Percentiles rank a stretch among this genome's conserved stretches.
Conservation (phyloP, 2,329 filamentous ascomycete genomes). For the Dactylonectria estremocensis region DNA sequence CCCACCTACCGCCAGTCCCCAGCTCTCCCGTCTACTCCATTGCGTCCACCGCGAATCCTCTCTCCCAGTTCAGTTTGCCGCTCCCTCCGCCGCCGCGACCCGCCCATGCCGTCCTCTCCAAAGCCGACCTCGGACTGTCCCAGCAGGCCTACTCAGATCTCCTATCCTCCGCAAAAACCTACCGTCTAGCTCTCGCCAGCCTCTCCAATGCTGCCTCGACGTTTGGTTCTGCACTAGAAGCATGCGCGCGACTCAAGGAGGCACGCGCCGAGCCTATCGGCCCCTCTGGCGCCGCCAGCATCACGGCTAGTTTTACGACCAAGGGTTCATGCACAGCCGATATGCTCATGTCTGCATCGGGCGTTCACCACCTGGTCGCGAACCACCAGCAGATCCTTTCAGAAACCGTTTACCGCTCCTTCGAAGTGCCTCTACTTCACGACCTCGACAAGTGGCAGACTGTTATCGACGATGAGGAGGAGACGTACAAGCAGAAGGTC, state of each 20-base stretch:
- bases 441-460: slow-evolving; percentile 77
- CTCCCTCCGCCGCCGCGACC: slow-evolving; percentile 72
- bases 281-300: slow-evolving; percentile 54
- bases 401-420: slow-evolving; percentile 77
- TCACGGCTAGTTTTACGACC: slow-evolving; percentile 64
- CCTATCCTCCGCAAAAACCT: slow-evolving; percentile 73
- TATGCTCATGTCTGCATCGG: slow-evolving; percentile 72
- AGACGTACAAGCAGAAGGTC: slow-evolving; percentile 70
- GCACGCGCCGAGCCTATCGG: slow-evolving; percentile 72
- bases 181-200: slow-evolving; percentile 73
- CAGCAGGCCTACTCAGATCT: slow-evolving; percentile 76
- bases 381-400: slow-evolving; percentile 80
- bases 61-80: slow-evolving; percentile 72
- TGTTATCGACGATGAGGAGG: slow-evolving; percentile 76
- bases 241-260: slow-evolving; percentile 79
- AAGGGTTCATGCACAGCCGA: slow-evolving; percentile 73
- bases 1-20: slow-evolving; percentile 73
- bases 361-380: slow-evolving; percentile 77
- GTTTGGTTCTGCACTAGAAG: slow-evolving; percentile 76
- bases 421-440: slow-evolving; percentile 79
- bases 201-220: slow-evolving; percentile 74
- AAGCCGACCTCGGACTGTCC: slow-evolving; percentile 74
- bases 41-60: slow-evolving; percentile 73
- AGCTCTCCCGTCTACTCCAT: slow-evolving; percentile 75
- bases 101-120: slow-evolving; percentile 73